phyloP scores from a whole-genome alignment of 495 filamentous ascomycete species.

The Xylaria curta region DNA sequence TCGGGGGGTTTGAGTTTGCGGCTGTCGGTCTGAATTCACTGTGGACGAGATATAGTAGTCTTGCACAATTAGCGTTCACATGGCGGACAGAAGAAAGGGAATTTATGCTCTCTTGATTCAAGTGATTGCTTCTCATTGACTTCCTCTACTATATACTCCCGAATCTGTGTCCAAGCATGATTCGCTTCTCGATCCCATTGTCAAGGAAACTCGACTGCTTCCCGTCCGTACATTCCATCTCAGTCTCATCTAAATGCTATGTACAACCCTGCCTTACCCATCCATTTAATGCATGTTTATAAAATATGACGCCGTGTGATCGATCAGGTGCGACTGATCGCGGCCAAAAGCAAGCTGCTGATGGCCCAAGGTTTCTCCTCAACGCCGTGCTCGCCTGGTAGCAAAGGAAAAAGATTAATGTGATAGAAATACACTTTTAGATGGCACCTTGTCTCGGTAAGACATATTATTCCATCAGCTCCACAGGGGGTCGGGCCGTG shows the following conservation, averaged over 20 bases:
- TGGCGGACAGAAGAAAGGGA: neutral
- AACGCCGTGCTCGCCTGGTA: conserved; percentile 11
- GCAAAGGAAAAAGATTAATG: neutral
- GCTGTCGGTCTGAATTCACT: neutral
- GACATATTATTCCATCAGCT: conserved; percentile 72
- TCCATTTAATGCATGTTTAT: conserved; percentile 14
- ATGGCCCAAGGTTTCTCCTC: neutral
- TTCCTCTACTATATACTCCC: neutral
- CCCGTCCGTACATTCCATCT: neutral
- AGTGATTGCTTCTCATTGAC: neutral
- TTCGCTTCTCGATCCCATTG: neutral
- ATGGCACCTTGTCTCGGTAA: neutral
- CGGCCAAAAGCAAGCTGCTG: neutral
- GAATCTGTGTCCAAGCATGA: neutral
- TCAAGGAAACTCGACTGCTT: neutral
- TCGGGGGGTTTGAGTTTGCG: neutral
- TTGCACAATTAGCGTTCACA: neutral
- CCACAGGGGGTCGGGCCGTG: conserved; percentile 85
- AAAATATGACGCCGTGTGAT: neutral
- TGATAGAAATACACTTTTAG: conserved; percentile 16
- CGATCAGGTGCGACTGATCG: neutral
- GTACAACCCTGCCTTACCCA: neutral
- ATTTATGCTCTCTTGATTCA: neutral
- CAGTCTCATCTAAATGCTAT: neutral
- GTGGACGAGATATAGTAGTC: neutral